Conservation (phyloP, 2,329 filamentous ascomycete genomes). For the Botrytis paeoniae region DNA sequence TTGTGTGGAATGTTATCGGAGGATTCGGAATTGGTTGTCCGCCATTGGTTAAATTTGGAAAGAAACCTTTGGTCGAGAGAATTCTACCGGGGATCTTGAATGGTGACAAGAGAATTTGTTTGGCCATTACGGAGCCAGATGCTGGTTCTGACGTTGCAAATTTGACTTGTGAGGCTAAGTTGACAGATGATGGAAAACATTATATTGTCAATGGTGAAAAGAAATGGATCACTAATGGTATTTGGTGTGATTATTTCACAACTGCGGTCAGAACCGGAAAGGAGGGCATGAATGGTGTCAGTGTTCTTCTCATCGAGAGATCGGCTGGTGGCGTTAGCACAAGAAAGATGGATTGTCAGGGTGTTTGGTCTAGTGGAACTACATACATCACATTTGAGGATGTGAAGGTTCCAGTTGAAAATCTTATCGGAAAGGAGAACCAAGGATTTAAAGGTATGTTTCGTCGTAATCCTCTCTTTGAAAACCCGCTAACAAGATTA, state of each 20-base stretch:
- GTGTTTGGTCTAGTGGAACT: constrained; percentile 91
- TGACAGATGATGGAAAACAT: constrained; percentile 93
- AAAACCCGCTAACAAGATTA: constrained; percentile 18
- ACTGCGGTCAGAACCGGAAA: constrained; percentile 89
- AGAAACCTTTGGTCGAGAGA: constrained; percentile 55
- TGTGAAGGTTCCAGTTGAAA: constrained; percentile 99
- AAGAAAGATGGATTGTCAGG: constrained; percentile 96
- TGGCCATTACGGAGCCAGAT: constrained; percentile 96
- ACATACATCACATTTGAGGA: constrained; percentile 99
- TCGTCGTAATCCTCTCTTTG: background rate
- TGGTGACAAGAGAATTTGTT: constrained; percentile 94
- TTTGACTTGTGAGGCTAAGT: constrained; percentile 90
- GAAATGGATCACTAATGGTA: constrained; percentile 99
- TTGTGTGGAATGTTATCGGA: constrained; percentile 95
- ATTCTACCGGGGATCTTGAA: constrained; percentile 84
- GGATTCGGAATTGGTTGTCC: constrained; percentile 96
- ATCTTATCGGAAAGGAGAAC: constrained; percentile 96
- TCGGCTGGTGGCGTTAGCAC: constrained; percentile 81
- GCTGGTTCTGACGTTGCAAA: constrained; percentile 95
- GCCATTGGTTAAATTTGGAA: constrained; percentile 55
- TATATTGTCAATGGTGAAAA: constrained; percentile 99
- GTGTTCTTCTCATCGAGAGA: constrained; percentile 88
- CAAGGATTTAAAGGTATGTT: constrained; percentile 80
- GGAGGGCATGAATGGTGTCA: constrained; percentile 88
- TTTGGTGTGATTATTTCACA: constrained; percentile 97